phyloP scores from a whole-genome alignment of 176 grass and related monocot species.

The Ensete ventricosum region DNA sequence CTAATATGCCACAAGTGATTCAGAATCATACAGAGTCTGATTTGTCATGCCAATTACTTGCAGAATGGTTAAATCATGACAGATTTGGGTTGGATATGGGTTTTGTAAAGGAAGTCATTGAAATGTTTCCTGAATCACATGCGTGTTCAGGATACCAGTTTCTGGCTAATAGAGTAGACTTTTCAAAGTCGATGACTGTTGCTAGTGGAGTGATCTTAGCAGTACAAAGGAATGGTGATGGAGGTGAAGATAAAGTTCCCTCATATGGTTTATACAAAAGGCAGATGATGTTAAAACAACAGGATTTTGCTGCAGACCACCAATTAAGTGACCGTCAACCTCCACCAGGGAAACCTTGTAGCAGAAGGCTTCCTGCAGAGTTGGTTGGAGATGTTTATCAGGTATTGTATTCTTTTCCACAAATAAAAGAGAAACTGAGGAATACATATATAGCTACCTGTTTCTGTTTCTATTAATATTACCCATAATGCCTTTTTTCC shows the following conservation, averaged over 20 bases:
- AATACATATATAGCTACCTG: slow-evolving; percentile 24
- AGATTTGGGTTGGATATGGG: slow-evolving; percentile 76
- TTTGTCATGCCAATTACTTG: slow-evolving; percentile 42
- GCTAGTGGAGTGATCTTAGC: slow-evolving; percentile 54
- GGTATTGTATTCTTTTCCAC: slow-evolving; percentile 34
- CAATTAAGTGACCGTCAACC: slow-evolving; percentile 32
- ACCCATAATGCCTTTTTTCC: slow-evolving; percentile 15
- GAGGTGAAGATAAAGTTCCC: slow-evolving; percentile 22
- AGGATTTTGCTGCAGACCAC: slow-evolving; percentile 31
- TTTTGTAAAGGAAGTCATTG: slow-evolving; percentile 95
- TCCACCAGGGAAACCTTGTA: slow-evolving; percentile 56
- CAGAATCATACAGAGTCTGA: slow-evolving; percentile 58
- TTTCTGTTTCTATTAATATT: slow-evolving; percentile 22
- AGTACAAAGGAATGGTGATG: slow-evolving; percentile 42
- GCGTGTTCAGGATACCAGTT: slow-evolving; percentile 60
- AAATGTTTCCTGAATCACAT: slow-evolving; percentile 66
- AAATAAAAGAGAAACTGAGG: slow-evolving; percentile 2
- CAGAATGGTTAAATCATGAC: slow-evolving; percentile 76
- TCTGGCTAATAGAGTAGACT: slow-evolving; percentile 49
- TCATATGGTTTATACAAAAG: slow-evolving; percentile 36
- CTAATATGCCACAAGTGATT: slow-evolving; percentile 29
- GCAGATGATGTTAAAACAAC: slow-evolving; percentile 21
- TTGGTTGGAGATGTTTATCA: slow-evolving; percentile 77
- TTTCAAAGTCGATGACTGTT: slow-evolving; percentile 60
- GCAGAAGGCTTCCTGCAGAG: slow-evolving; percentile 66